phyloP scores from a whole-genome alignment of 2,329 filamentous ascomycete genomes.

The Bipolaris victoriae region DNA sequence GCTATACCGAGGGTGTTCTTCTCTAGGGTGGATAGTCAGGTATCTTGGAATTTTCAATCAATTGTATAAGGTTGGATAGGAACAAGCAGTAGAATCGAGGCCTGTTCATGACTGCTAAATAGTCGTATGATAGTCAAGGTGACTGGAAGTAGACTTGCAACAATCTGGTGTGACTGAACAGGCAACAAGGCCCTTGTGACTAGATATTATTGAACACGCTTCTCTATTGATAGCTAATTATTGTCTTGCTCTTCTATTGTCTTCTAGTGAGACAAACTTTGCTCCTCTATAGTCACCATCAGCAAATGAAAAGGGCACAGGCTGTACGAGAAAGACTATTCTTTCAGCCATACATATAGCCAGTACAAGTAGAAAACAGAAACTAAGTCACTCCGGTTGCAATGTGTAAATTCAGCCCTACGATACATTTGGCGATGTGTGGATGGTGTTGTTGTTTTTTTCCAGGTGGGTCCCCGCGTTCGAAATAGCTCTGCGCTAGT shows the following conservation, averaged over 20 bases:
- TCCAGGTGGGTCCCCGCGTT: not conserved
- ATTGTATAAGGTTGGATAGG: not conserved
- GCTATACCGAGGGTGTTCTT: not conserved
- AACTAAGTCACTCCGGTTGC: not conserved
- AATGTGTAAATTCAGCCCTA: not conserved
- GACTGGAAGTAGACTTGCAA: not conserved
- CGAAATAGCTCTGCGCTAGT: conserved; percentile 10
- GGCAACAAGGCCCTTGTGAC: not conserved
- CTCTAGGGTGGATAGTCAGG: not conserved
- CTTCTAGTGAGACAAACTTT: not conserved
- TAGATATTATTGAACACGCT: not conserved
- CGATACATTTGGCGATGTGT: not conserved
- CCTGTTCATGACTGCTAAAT: not conserved
- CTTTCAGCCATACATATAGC: not conserved
- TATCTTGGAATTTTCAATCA: not conserved
- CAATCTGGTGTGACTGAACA: not conserved
- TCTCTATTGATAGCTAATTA: not conserved
- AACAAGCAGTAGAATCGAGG: not conserved
- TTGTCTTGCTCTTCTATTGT: not conserved
- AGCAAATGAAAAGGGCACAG: not conserved
- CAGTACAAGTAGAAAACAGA: not conserved
- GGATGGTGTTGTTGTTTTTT: conserved; percentile 3
- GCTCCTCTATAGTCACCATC: not conserved
- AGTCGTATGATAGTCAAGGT: not conserved
- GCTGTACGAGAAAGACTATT: not conserved